phyloP scores from a whole-genome alignment of 2,329 filamentous ascomycete genomes.

The Endoconidiophora polonica region DNA sequence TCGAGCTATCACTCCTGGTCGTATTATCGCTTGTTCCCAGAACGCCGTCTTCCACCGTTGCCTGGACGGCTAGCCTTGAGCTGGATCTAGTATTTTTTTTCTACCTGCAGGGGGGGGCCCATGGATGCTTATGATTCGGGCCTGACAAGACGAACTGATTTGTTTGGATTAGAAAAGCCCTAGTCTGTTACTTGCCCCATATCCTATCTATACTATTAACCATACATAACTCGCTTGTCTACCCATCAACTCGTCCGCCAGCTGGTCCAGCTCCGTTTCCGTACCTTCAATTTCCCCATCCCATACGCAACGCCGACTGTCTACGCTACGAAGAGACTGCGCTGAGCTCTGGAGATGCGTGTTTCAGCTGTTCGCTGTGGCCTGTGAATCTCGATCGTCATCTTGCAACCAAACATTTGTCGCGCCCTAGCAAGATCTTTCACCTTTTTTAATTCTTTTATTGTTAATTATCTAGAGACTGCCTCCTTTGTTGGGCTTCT shows the following conservation, averaged over 20 bases:
- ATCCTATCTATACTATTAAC: too few relatives aligned
- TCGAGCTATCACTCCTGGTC: neutral
- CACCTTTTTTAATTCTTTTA: too few relatives aligned
- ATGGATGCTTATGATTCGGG: neutral
- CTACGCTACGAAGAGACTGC: too few relatives aligned
- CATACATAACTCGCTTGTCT: too few relatives aligned
- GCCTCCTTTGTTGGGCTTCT: neutral
- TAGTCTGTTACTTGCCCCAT: too few relatives aligned
- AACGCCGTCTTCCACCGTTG: neutral
- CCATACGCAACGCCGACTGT: too few relatives aligned
- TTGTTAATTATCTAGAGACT: neutral
- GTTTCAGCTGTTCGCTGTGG: slow-evolving; percentile 1
- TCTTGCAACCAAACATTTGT: neutral
- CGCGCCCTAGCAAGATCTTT: neutral
- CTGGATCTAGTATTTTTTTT: too few relatives aligned
- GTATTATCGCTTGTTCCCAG: neutral
- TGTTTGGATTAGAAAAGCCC: too few relatives aligned
- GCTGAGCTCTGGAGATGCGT: neutral
- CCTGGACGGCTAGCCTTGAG: neutral
- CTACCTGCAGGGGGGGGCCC: neutral
- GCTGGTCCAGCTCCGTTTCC: too few relatives aligned
- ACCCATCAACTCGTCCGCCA: too few relatives aligned
- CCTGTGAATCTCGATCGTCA: neutral
- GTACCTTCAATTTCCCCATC: too few relatives aligned
- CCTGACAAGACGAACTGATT: neutral